Evolutionary conservation across 164 flowering plant species (phyloP), one percentile per base, ranked within the genome.

Genomic region (Sedum album): DNA sequence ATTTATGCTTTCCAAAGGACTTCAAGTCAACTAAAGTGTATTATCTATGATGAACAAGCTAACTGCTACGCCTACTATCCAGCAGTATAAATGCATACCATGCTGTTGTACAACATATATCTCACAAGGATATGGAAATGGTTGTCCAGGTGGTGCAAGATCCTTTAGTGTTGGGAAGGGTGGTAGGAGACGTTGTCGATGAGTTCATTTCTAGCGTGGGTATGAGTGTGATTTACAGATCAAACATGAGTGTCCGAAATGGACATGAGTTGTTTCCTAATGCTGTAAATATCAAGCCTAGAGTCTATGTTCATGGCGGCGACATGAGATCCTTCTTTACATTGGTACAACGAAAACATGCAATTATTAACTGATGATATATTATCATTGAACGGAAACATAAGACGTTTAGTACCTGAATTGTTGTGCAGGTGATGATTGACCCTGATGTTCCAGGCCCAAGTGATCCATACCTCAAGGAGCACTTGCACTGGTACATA

Each of bases 251-350:
- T 28, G 67, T 65, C 18, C 23, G 30, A 1, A 93, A 90, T 76
- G 96, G 98, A 25, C 79, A 80, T 66, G 96, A 90, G 81, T 66
- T 90, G 68, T 74, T 11, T 60, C 67, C 67, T 21, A 36, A 13
- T 65, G 31, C 46, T 7, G 26, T 65, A 1, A n/a, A 20, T 21
- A 18, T 6, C 30, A 66, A 39, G 33, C 60, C 30, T 14, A 23
- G 39, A 39, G 46, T 42, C 26, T 31, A 39, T 17, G 61, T 42
- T 68, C 61, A 51, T 36, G 67, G 67, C 42, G 11, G 46, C 46
- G 67, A 65, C 46, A 30, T 65, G 44, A 65, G 46, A 65, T 35
- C 67, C 31, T 36, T 41, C 46, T 65, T 35, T 26, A 65, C 67
- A 35, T 33, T 65, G 67, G 67, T 65, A 35, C 14, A 30, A 18